Evolutionary conservation across 2,329 filamentous ascomycete species (phyloP).

Genomic region (Diaporthe sp.): DNA sequence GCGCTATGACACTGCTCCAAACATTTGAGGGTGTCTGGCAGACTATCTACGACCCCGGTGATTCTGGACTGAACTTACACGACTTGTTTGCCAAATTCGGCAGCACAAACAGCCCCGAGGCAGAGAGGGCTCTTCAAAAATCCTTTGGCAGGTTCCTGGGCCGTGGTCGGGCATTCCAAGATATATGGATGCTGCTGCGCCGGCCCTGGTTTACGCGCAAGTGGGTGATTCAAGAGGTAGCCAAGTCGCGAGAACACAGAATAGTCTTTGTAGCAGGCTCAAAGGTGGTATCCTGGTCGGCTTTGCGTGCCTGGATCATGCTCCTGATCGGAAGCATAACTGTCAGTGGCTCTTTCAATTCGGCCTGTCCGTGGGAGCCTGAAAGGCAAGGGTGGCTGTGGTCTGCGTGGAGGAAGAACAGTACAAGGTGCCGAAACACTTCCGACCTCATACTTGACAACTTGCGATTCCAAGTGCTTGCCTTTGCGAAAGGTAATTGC

Average conservation of each 20-base stretch:
- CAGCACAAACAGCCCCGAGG: too few species aligned
- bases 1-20: conserved; percentile 2
- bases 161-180: background rate
- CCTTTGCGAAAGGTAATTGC: background rate
- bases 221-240: conserved; percentile 1
- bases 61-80: too few species aligned
- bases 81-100: too few species aligned
- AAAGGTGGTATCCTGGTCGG: too few species aligned
- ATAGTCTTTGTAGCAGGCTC: background rate
- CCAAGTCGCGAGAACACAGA: background rate
- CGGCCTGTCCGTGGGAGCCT: too few species aligned
- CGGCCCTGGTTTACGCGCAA: conserved; percentile 1
- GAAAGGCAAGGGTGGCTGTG: too few species aligned
- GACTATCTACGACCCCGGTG: too few species aligned
- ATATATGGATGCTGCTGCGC: background rate
- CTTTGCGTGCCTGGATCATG: too few species aligned
- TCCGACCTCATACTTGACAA: background rate
- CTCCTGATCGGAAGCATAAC: too few species aligned
- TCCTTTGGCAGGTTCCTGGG: background rate
- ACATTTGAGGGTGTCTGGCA: background rate
- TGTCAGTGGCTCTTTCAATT: too few species aligned
- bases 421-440: background rate
- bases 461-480: background rate
- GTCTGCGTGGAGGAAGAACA: too few species aligned
- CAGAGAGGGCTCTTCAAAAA: background rate